These are phyloP conservation scores for Canariomyces notabilis DNA, from an alignment of 2,329 filamentous ascomycete species.

Conservation along the genomic window DNA sequence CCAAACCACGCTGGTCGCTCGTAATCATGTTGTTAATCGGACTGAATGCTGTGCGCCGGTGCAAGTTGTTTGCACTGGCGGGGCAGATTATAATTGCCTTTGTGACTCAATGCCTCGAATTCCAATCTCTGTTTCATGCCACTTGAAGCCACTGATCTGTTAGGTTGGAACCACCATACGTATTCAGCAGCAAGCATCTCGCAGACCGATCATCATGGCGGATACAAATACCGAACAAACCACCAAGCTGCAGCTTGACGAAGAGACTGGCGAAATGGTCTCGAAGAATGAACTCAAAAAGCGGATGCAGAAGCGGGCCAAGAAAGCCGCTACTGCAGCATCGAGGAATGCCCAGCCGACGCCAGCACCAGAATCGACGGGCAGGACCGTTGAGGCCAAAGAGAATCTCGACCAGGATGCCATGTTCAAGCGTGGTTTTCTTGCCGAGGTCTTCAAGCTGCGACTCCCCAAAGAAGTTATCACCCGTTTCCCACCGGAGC, in stretches of 20 bases:
- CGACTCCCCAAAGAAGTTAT: conserved; percentile 56
- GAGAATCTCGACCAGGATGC: conserved; percentile 55
- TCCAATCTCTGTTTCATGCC: too few relatives aligned
- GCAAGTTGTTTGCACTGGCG: too few relatives aligned
- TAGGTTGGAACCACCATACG: too few relatives aligned
- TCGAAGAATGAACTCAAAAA: conserved; percentile 60
- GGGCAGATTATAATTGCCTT: too few relatives aligned
- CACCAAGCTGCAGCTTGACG: conserved; percentile 55
- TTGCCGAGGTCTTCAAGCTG: conserved; percentile 65
- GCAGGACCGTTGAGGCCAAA: conserved; percentile 30
- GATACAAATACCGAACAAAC: conserved; percentile 41
- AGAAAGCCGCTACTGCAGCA: conserved; percentile 43
- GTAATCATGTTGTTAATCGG: too few relatives aligned
- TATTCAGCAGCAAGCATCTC: too few relatives aligned
- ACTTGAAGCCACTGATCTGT: background rate
- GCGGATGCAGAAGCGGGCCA: conserved; percentile 50
- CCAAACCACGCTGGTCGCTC: too few relatives aligned
- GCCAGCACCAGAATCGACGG: conserved; percentile 29
- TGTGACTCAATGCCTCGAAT: too few relatives aligned
- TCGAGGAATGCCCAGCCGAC: conserved; percentile 38
- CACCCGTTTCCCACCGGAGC: conserved; percentile 79
- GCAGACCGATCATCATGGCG: conserved; percentile 40
- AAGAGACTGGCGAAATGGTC: conserved; percentile 58
- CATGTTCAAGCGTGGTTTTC: conserved; percentile 77
- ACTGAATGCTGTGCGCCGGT: too few relatives aligned